phyloP scores from a whole-genome alignment of 441 rosid species.

The Euphorbia corollata region DNA sequence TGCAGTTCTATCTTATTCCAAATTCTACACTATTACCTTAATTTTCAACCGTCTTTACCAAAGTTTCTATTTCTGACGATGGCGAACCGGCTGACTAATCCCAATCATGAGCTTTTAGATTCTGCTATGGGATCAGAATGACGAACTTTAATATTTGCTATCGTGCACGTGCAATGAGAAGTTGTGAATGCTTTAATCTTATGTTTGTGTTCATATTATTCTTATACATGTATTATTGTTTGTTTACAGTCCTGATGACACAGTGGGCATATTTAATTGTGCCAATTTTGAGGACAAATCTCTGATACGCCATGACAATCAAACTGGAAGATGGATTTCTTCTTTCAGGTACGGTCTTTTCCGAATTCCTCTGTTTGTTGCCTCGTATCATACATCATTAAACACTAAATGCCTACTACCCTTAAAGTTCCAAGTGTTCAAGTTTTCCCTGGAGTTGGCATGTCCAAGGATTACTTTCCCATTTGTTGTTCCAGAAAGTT shows the following conservation, averaged over 20 bases:
- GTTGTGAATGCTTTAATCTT: background rate
- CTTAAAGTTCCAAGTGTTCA: no score
- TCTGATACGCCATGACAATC: constrained; percentile 49
- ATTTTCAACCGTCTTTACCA: no score
- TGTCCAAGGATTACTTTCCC: no score
- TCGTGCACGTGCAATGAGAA: background rate
- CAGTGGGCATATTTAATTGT: constrained; percentile 47
- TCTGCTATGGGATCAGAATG: background rate
- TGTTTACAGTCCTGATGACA: constrained; percentile 46
- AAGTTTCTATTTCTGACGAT: no score
- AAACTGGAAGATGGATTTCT: constrained; percentile 64
- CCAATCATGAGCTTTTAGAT: background rate
- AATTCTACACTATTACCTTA: no score
- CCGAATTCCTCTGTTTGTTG: background rate
- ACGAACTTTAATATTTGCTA: background rate
- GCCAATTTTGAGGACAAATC: constrained; percentile 38
- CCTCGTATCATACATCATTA: no score
- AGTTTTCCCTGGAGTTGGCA: no score
- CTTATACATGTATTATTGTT: background rate
- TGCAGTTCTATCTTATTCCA: no score
- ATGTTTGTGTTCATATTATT: background rate
- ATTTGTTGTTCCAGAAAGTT: no score
- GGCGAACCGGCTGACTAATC: no score
- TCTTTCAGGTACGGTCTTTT: constrained; percentile 44
- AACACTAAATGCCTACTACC: no score